Evolutionary conservation across 768 basidiomycete genomes (phyloP), one percentile per base, ranked within the genome.

Genomic region (Mycena metata): DNA sequence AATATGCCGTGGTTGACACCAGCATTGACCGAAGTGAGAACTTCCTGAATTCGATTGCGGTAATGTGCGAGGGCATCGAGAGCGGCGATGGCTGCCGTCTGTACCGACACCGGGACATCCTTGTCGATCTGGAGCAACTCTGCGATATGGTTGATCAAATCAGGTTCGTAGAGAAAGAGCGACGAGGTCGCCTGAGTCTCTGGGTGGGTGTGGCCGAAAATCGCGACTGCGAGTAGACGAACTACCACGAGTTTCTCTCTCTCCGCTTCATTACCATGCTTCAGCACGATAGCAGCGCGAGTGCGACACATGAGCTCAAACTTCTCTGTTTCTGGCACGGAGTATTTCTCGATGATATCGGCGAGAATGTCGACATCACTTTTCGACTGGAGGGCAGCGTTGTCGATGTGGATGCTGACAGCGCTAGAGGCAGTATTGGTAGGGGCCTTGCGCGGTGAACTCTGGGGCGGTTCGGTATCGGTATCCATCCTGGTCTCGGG

Each of bases 1-100:
- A 99, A 79, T 45, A 96, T 91, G 15, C 98, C 98, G 75, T 99
- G 98, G 74, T 96, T 98, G 61, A 98, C 95, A 49, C 95, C 95
- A 26, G 95, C 96, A 76, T 98, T 98, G 42, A 99, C 88, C 1
- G 96, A 91, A 6, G 91, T 91, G 51, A 98, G 79, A 43, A 97
- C 95, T 76, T 99, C 98, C 73, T 90, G 89, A 41, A 94, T 86
- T 76, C 92, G 95, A 67, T 82, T 84, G 67, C 95, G 89, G 77
- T 97, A 96, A 69, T 95, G 86, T 15, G 91, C 92, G 64, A 97
- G 86, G 16, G 94, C 94, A 77, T 99, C 98, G 65, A 99, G 84
- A n/a, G 94, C 91, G 30, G 91, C 88, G 63, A 99, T 86, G 17
- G 96, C 94, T 2, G 94, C 91, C 3, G 91, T 92, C 78, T 96